Conservation (phyloP, 129 eudicot genomes). For the Helichrysum umbraculigerum region DNA sequence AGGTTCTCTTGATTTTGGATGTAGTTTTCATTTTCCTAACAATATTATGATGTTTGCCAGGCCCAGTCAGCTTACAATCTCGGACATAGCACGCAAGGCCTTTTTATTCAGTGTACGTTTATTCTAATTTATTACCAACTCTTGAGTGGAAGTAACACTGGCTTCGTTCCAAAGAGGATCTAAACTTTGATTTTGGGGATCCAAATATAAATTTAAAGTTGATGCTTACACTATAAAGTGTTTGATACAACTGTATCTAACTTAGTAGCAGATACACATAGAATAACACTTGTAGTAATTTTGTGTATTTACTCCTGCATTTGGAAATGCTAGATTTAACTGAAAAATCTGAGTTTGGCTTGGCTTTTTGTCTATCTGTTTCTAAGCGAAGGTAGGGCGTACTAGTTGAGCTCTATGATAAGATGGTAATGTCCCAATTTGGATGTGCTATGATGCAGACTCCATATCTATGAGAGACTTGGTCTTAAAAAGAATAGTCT, state of each 20-base stretch:
- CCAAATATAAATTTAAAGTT: background rate
- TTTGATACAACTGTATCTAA: background rate
- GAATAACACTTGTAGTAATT: background rate
- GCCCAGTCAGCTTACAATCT: constrained; percentile 87
- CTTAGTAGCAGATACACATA: background rate
- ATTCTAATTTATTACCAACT: constrained; percentile 5
- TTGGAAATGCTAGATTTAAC: constrained; percentile 1
- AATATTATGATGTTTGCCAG: constrained; percentile 45
- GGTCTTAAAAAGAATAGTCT: background rate
- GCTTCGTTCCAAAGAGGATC: constrained; percentile 13
- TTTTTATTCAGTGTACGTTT: constrained; percentile 88
- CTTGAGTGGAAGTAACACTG: background rate
- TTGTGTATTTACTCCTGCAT: constrained; percentile 1
- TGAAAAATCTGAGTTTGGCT: constrained; percentile 1
- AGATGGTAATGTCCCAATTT: background rate
- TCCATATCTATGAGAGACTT: background rate
- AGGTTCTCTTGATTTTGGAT: constrained; percentile 3
- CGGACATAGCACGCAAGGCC: constrained; percentile 96
- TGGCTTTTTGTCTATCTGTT: background rate
- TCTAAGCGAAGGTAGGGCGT: background rate
- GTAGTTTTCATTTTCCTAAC: constrained; percentile 16
- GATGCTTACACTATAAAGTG: background rate
- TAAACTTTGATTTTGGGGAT: constrained; percentile 4
- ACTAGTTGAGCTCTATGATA: background rate
- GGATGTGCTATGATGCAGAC: background rate